phyloP scores from a whole-genome alignment of 2,329 filamentous ascomycete genomes.

The Cladosporium austrohemisphaericum region DNA sequence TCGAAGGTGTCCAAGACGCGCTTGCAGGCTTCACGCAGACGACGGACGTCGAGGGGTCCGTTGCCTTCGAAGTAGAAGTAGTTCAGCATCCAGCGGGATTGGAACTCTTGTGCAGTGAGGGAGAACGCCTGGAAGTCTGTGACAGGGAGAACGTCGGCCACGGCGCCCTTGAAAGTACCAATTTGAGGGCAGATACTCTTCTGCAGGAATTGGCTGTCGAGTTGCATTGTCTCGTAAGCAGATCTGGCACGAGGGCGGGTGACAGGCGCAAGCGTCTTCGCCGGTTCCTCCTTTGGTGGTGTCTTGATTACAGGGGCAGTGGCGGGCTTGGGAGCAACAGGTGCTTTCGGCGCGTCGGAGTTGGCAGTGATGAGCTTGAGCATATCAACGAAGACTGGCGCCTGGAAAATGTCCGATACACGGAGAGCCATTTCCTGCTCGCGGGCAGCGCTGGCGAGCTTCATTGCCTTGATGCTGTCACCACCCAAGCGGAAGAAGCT shows the following conservation, averaged over 20 bases:
- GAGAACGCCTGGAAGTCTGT: conserved; percentile 26
- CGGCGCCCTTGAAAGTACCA: conserved; percentile 17
- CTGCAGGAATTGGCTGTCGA: conserved; percentile 12
- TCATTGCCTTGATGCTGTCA: conserved; percentile 45
- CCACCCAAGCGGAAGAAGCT: conserved; percentile 45
- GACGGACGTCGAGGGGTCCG: conserved; percentile 20
- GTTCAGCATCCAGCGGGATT: conserved; percentile 18
- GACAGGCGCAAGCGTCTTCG: background rate
- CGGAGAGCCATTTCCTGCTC: conserved; percentile 35
- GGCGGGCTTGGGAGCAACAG: background rate
- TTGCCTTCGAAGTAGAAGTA: conserved; percentile 25
- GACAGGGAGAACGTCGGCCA: conserved; percentile 18
- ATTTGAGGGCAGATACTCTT: conserved; percentile 28
- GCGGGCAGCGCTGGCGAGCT: conserved; percentile 39
- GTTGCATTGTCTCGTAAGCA: conserved; percentile 7
- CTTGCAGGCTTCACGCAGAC: conserved; percentile 21
- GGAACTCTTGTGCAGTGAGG: conserved; percentile 10
- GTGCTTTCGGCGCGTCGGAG: conserved; percentile 2
- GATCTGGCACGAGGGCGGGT: conserved; percentile 7
- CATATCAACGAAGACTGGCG: conserved; percentile 17
- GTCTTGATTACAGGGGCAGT: background rate
- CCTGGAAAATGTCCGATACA: conserved; percentile 41
- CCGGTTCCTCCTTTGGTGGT: background rate
- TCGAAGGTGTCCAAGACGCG: conserved; percentile 30
- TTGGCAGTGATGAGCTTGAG: conserved; percentile 4